phyloP scores from a whole-genome alignment of 2,329 filamentous ascomycete genomes.

The Zasmidium cellare region DNA sequence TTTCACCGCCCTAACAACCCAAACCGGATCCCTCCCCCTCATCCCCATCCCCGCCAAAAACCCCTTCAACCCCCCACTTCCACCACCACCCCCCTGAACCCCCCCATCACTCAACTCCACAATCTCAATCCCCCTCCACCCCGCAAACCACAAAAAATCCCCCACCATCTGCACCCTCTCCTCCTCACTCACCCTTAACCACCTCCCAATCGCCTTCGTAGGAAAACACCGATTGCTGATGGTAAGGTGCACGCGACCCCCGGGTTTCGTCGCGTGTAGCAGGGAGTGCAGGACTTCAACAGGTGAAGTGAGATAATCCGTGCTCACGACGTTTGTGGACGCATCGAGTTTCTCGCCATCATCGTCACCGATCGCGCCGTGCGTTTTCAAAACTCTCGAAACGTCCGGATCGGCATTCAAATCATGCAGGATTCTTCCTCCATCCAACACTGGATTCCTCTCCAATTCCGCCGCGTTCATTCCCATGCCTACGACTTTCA shows the following conservation, averaged over 20 bases:
- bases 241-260: constrained; percentile 51
- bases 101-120: constrained; percentile 50
- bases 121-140: constrained; percentile 55
- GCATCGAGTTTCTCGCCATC: constrained; percentile 40
- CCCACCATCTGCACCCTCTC: constrained; percentile 52
- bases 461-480: constrained; percentile 50
- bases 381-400: constrained; percentile 18
- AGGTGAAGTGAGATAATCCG: constrained; percentile 53
- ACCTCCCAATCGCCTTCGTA: constrained; percentile 52
- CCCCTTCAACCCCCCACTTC: constrained; percentile 24
- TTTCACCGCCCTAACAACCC: constrained; percentile 44
- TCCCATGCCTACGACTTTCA: constrained; percentile 50
- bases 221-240: constrained; percentile 57
- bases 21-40: constrained; percentile 43
- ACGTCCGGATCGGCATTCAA: constrained; percentile 45
- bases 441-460: constrained; percentile 41
- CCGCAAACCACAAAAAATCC: constrained; percentile 53
- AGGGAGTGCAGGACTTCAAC: constrained; percentile 47
- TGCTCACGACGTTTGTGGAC: constrained; percentile 52
- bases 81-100: constrained; percentile 17
- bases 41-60: constrained; percentile 36
- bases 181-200: constrained; percentile 48
- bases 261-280: constrained; percentile 39
- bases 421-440: constrained; percentile 41
- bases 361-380: constrained; percentile 9